Evolutionary conservation across 2,329 filamentous ascomycete genomes (phyloP).

Genomic region (Fusarium albidum): DNA sequence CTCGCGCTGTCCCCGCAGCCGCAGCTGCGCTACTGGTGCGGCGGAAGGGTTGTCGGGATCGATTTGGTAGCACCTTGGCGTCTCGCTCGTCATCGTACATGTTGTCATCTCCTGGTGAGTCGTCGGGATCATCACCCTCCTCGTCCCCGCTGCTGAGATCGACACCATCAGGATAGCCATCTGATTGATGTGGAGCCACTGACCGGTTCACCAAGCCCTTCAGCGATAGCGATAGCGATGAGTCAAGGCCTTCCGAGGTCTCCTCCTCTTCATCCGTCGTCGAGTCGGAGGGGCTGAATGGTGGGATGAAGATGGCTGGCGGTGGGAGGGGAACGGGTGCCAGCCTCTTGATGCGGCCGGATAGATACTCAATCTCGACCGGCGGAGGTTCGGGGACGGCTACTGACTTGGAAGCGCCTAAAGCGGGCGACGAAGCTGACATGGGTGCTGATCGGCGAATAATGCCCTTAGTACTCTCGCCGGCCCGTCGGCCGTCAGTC

Average conservation of each 20-base stretch:
- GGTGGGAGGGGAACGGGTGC: constrained; percentile 60
- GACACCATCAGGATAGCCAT: constrained; percentile 51
- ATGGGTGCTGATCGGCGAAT: constrained; percentile 52
- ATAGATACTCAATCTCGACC: constrained; percentile 57
- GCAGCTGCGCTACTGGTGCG: constrained; percentile 46
- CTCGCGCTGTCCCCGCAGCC: constrained; percentile 42
- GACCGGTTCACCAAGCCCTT: constrained; percentile 45
- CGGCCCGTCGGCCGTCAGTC: constrained; percentile 25
- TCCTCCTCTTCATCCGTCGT: constrained; percentile 43
- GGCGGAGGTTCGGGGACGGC: constrained; percentile 3
- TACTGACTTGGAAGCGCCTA: constrained; percentile 2
- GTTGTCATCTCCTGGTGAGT: constrained; percentile 40
- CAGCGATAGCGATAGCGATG: constrained; percentile 40
- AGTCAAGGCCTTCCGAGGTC: constrained; percentile 41
- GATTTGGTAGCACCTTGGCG: constrained; percentile 29
- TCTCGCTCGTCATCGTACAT: constrained; percentile 43
- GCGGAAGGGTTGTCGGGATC: constrained; percentile 20
- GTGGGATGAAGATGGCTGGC: constrained; percentile 60
- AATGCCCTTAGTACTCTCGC: constrained; percentile 51
- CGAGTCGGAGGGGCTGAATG: constrained; percentile 53
- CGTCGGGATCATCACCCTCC: constrained; percentile 50
- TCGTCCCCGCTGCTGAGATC: constrained; percentile 53
- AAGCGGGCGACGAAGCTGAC: constrained; percentile 49
- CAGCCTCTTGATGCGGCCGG: constrained; percentile 52
- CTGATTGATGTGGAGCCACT: constrained; percentile 50